Evolutionary conservation across 331 rosid genomes (phyloP).

Genomic region (Malus hybrid): DNA sequence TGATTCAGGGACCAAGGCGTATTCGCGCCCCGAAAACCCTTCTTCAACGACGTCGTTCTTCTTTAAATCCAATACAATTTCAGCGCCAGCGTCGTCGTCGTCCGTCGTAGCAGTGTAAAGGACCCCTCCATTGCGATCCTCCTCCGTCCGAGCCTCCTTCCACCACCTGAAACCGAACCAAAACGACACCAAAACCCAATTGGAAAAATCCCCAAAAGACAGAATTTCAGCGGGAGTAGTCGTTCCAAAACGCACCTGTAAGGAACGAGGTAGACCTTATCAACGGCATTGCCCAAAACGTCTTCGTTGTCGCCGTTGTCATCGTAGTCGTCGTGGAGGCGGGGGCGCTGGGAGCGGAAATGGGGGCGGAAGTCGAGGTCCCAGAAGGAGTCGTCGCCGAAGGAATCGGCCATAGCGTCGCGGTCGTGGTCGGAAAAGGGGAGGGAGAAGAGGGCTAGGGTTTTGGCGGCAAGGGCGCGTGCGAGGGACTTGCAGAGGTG

Average conservation of each 20-base stretch:
- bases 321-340: conserved; percentile 33
- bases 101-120: conserved; percentile 32
- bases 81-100: conserved; percentile 29
- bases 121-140: conserved; percentile 41
- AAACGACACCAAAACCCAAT: neutral
- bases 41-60: conserved; percentile 37
- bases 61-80: conserved; percentile 41
- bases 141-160: conserved; percentile 44
- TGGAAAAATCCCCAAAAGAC: neutral
- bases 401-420: conserved; percentile 30
- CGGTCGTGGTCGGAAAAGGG: too few species aligned
- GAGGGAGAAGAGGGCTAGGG: conserved; percentile 41
- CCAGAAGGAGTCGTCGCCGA: conserved; percentile 20
- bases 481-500: conserved; percentile 53
- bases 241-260: conserved; percentile 33
- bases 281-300: conserved; percentile 24
- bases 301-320: conserved; percentile 16
- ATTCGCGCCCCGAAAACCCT: conserved; percentile 52
- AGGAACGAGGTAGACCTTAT: conserved; percentile 56
- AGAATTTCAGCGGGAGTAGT: neutral
- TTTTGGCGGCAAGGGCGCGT: conserved; percentile 44
- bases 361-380: conserved; percentile 36
- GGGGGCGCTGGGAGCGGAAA: conserved; percentile 49
- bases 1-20: conserved; percentile 69
- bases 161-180: conserved; percentile 62